Base-by-base conservation (phyloP, 768 basidiomycete genomes). In the Cytidiella melzeri region DNA sequence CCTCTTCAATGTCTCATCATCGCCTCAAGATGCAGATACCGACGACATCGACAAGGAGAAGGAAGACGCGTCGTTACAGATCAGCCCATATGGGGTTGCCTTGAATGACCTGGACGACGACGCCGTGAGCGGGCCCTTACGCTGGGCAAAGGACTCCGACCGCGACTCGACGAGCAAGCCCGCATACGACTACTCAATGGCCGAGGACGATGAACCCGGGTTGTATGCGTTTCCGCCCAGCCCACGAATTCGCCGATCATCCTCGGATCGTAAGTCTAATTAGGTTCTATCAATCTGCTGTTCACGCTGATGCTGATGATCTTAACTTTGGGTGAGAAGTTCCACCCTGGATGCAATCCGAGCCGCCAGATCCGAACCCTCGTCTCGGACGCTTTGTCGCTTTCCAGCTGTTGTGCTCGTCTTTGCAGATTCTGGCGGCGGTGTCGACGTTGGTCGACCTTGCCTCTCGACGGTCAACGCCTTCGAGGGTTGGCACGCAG, bases 401-500 rank as follows among this genome's bases (percentile, higher is more conserved):
- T 25, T 82, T 82, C 55, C 81, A 84, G 63, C 57, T 79, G 76
- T 79, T 62, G 42, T 71, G 57, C 5, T 50, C 47, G 23, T 26
- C 25, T 4, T 45, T 47, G 26, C 43, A 55, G 40, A 54, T 56
- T n/a, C 43, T 56, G 11, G 54, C 48, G 74, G 77, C 54, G 55
- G 59, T 54, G 76, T 80, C 63, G 67, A 73, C 62, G 13, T 55
- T 66, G 19, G 61, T 73, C 43, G 75, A 82, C 57, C 60, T 73
- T 23, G 67, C 83, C 20, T 68, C 74, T 7, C 70, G 71, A 41
- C 66, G 81, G 47, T 72, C 75, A 5, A 75, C 77, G 20, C 80
- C 83, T 2, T 64, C 73, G 12, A 66, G 82, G 3, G 76, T 86
- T 55, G 83, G 82, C 23, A 77, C 82, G 24, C 83, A 86, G 51